These are phyloP conservation scores for Neonothopanus nambi DNA, from an alignment of 1,284 basidiomycete species.

Conservation along the genomic window DNA sequence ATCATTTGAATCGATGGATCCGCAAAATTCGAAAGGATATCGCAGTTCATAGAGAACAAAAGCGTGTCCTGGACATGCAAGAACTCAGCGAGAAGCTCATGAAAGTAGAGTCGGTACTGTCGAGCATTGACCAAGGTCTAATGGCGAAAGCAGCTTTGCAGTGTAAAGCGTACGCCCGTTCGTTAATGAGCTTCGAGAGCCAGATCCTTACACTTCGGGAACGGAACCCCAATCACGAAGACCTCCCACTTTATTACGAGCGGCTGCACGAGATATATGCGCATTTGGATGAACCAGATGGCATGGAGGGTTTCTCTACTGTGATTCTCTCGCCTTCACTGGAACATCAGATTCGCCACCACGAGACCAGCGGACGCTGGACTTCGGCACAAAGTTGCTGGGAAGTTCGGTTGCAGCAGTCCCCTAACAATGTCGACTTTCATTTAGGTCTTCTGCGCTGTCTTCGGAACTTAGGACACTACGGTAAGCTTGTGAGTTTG, in stretches of 20 bases:
- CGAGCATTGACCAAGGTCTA: constrained; percentile 84
- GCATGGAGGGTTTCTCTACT: constrained; percentile 97
- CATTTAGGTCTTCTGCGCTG: constrained; percentile 93
- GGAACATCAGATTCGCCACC: constrained; percentile 97
- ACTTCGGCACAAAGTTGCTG: constrained; percentile 99
- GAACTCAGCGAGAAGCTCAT: constrained; percentile 59
- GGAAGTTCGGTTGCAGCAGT: constrained; percentile 95
- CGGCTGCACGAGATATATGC: constrained; percentile 96
- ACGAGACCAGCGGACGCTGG: constrained; percentile 97
- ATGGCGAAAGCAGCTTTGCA: constrained; percentile 94
- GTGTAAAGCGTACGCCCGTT: constrained; percentile 92
- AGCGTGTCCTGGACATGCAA: constrained; percentile 40
- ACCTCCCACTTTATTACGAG: constrained; percentile 85
- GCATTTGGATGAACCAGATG: constrained; percentile 95
- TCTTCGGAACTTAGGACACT: constrained; percentile 93
- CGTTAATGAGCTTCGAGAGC: constrained; percentile 94
- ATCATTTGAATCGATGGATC: constrained; percentile 93
- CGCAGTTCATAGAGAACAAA: constrained; percentile 50
- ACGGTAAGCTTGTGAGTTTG: constrained; percentile 60
- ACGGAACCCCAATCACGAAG: constrained; percentile 41
- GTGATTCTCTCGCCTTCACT: constrained; percentile 88
- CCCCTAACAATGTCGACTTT: constrained; percentile 85
- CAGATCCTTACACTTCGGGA: constrained; percentile 62
- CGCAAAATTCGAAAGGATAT: constrained; percentile 65
- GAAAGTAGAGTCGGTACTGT: constrained; percentile 77